phyloP scores from a whole-genome alignment of 2,329 filamentous ascomycete species.

The Fusarium tricinctum region DNA sequence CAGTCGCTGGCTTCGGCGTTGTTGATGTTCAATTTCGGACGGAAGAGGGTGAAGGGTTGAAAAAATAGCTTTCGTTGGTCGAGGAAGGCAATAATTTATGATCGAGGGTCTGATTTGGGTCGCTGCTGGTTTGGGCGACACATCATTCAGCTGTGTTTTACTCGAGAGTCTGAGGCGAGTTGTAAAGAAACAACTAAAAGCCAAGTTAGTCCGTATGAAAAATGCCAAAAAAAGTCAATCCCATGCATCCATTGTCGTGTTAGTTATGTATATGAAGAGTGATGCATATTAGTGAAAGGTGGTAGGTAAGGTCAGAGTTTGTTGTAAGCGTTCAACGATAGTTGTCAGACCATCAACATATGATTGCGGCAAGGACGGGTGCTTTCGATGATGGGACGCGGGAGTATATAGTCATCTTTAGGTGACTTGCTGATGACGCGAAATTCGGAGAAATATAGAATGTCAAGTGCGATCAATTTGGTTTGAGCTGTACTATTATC shows the following conservation, averaged over 20 bases:
- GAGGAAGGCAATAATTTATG: conserved; percentile 1
- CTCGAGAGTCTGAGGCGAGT: not conserved
- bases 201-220: conserved; percentile 6
- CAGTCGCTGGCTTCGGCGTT: conserved; percentile 34
- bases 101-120: not conserved
- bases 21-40: conserved; percentile 4
- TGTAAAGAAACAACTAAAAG: not conserved
- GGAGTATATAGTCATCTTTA: not conserved
- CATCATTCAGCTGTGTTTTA: not conserved
- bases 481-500: not conserved
- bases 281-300: too few species aligned
- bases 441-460: conserved; percentile 7
- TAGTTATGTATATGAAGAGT: too few species aligned
- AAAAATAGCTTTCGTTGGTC: conserved; percentile 22
- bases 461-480: conserved; percentile 2
- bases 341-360: conserved; percentile 25
- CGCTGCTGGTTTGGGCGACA: not conserved
- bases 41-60: not conserved
- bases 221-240: not conserved
- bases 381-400: not conserved
- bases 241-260: not conserved
- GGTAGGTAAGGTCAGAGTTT: not conserved
- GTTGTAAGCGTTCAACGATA: not conserved
- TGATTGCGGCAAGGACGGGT: conserved; percentile 20
- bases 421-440: not conserved